Evolutionary conservation across 108 stramenopile genomes (phyloP).

Genomic region (Pseudonitzschia multistriata): DNA sequence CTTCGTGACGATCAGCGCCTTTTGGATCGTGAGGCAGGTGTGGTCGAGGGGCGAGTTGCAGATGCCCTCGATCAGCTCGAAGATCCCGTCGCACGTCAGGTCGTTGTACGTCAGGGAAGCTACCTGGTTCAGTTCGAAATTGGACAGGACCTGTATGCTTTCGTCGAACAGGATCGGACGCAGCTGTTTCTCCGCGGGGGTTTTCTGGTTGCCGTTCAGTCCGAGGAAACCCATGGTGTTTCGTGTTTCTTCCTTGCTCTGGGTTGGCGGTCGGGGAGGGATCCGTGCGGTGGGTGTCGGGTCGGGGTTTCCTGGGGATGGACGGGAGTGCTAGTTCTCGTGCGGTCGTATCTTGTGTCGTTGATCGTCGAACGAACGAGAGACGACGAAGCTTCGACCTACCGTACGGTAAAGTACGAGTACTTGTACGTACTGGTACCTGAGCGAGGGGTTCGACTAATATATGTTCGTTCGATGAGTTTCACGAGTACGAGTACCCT

Average conservation of each 20-base stretch:
- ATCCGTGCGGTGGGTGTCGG: too few species aligned
- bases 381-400: too few species aligned
- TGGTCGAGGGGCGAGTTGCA: constrained; percentile 36
- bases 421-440: too few species aligned
- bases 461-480: too few species aligned
- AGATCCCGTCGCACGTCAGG: constrained; percentile 47
- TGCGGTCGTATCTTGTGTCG: too few species aligned
- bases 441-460: too few species aligned
- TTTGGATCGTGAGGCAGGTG: constrained; percentile 46
- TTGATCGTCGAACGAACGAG: too few species aligned
- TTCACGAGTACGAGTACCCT: too few species aligned
- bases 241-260: not conserved
- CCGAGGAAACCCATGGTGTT: not conserved
- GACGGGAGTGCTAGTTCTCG: too few species aligned
- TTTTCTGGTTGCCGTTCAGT: not conserved
- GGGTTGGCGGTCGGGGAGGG: too few species aligned
- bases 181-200: constrained; percentile 26
- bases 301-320: too few species aligned
- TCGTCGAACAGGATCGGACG: constrained; percentile 44
- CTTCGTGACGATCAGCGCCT: constrained; percentile 43
- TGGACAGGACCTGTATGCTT: constrained; percentile 40
- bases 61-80: constrained; percentile 46
- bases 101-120: constrained; percentile 60
- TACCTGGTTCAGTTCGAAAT: constrained; percentile 59
- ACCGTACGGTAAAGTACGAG: too few species aligned